These are phyloP conservation scores for Cutaneotrichosporon curvatum DNA, from an alignment of 1,284 basidiomycete species.

Conservation along the genomic window DNA sequence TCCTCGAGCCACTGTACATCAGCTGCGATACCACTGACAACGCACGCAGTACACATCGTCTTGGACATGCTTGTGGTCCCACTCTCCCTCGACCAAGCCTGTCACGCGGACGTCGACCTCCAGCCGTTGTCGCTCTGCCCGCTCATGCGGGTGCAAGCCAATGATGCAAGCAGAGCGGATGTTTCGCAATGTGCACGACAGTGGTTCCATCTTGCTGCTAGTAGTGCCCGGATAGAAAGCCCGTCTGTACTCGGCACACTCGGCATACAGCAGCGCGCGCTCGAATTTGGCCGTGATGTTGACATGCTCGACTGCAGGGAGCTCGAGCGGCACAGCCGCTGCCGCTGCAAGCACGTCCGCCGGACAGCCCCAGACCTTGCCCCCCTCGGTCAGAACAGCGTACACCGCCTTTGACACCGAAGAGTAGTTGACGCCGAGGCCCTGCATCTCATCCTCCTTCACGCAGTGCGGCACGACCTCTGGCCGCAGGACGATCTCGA, in stretches of 20 bases:
- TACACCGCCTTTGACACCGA: constrained; percentile 38
- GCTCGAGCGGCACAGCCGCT: constrained; percentile 15
- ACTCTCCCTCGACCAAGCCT: constrained; percentile 24
- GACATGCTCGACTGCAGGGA: constrained; percentile 24
- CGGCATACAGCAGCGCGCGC: constrained; percentile 29
- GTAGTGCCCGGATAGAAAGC: background rate
- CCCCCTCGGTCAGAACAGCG: constrained; percentile 12
- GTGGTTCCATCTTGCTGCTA: background rate
- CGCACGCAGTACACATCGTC: constrained; percentile 49
- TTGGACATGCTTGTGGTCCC: constrained; percentile 48
- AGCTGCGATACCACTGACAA: background rate
- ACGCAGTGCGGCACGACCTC: constrained; percentile 30
- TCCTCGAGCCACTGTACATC: constrained; percentile 43
- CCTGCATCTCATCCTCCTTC: constrained; percentile 33
- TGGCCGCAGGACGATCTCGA: constrained; percentile 28
- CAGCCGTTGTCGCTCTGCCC: constrained; percentile 63
- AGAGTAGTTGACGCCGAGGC: constrained; percentile 46
- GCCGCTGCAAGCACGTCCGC: constrained; percentile 23
- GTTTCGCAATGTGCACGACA: constrained; percentile 45
- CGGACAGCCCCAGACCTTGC: constrained; percentile 15
- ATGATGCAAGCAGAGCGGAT: constrained; percentile 56
- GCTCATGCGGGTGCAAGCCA: constrained; percentile 67
- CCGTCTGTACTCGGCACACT: constrained; percentile 20
- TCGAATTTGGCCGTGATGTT: constrained; percentile 24
- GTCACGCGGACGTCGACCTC: constrained; percentile 54